These are phyloP conservation scores for Agaricus sinodeliciosus DNA, from an alignment of 768 basidiomycete genomes.

Conservation along the genomic window DNA sequence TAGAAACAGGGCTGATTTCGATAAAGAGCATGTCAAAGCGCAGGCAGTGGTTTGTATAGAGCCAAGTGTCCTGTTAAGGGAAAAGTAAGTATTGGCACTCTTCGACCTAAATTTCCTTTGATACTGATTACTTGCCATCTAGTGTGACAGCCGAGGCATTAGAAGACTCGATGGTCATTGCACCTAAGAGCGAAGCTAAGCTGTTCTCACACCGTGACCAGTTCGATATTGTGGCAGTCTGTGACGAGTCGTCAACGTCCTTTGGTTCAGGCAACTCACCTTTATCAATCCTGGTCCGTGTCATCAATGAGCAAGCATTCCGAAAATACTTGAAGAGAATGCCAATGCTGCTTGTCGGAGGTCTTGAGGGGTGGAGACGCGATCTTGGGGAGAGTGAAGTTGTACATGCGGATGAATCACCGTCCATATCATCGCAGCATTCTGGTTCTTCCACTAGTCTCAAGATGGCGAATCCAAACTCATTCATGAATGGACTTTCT, in stretches of 20 bases:
- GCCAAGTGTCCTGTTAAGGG: slow-evolving; percentile 63
- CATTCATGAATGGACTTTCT: slow-evolving; percentile 15
- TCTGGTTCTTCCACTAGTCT: slow-evolving; percentile 14
- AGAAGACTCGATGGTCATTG: slow-evolving; percentile 68
- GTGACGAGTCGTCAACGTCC: slow-evolving; percentile 60
- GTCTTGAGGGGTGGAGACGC: slow-evolving; percentile 73
- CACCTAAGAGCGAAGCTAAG: slow-evolving; percentile 60
- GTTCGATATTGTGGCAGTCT: slow-evolving; percentile 84
- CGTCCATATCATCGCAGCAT: slow-evolving; percentile 9
- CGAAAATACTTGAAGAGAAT: slow-evolving; percentile 62
- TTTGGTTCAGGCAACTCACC: slow-evolving; percentile 44
- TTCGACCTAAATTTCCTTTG: background rate
- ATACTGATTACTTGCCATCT: slow-evolving; percentile 1
- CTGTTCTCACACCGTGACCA: slow-evolving; percentile 83
- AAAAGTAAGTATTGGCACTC: slow-evolving; percentile 44
- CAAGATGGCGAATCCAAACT: slow-evolving; percentile 22
- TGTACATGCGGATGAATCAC: slow-evolving; percentile 13
- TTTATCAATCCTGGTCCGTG: slow-evolving; percentile 52
- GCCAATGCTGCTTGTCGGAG: slow-evolving; percentile 83
- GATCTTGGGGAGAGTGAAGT: slow-evolving; percentile 38
- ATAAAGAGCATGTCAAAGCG: slow-evolving; percentile 62
- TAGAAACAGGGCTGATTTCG: slow-evolving; percentile 71
- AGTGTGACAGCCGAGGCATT: slow-evolving; percentile 65
- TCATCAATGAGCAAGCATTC: slow-evolving; percentile 72
- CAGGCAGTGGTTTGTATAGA: slow-evolving; percentile 79